Conservation (phyloP, 495 filamentous ascomycete genomes). For the Podospora australis region DNA sequence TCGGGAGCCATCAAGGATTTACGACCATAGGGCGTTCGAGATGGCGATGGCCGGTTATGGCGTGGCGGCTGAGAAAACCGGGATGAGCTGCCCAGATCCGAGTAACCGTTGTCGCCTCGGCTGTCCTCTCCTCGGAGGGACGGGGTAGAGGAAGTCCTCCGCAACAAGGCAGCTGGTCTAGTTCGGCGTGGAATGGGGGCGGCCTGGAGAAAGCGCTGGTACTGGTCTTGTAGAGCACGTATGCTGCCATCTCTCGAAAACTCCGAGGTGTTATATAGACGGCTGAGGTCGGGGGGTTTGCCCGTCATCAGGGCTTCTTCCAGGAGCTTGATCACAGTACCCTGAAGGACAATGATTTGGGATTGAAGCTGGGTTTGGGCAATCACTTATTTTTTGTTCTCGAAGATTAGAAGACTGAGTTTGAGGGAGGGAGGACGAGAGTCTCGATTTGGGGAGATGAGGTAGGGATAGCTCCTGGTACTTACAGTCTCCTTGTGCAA, state of each 20-base stretch:
- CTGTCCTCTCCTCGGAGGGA: conserved; percentile 7
- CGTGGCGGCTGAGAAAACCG: background rate
- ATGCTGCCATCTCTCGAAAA: conserved; percentile 30
- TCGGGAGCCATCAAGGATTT: no score
- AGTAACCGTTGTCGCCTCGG: background rate
- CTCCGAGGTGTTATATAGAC: conserved; percentile 30
- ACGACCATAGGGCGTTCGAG: no score
- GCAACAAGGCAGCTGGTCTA: conserved; percentile 14
- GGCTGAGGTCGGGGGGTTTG: conserved; percentile 16
- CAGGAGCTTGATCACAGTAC: conserved; percentile 27
- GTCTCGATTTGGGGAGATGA: background rate
- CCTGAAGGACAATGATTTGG: conserved; percentile 31
- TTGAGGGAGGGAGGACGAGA: background rate
- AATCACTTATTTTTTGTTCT: conserved; percentile 20
- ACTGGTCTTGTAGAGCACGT: conserved; percentile 31
- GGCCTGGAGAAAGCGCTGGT: conserved; percentile 23
- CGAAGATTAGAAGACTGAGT: background rate
- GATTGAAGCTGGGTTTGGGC: conserved; percentile 31
- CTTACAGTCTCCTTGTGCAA: conserved; percentile 32
- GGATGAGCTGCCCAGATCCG: background rate
- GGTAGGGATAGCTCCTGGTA: no score
- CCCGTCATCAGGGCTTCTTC: conserved; percentile 27
- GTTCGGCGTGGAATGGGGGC: background rate
- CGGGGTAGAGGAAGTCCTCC: conserved; percentile 25
- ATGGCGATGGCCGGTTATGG: no score